Conservation (phyloP, 2,329 filamentous ascomycete species). For the Coniochaeta sp. region DNA sequence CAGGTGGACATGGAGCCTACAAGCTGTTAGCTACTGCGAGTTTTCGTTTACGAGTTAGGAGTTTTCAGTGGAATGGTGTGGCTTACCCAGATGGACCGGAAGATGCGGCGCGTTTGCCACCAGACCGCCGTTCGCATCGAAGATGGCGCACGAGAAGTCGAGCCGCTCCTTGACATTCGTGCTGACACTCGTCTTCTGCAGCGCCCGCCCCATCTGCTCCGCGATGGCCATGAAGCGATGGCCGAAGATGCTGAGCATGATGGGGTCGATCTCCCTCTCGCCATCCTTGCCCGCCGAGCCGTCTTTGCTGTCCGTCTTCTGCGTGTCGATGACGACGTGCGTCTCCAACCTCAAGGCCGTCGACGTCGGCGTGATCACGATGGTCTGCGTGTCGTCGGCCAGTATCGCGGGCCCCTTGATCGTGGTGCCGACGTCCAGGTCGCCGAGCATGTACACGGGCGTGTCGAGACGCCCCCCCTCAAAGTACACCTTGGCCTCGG, state of each 20-base stretch:
- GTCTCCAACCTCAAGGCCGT: slow-evolving; percentile 74
- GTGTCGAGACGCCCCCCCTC: slow-evolving; percentile 72
- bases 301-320: slow-evolving; percentile 29
- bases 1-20: slow-evolving; percentile 76
- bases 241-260: slow-evolving; percentile 71
- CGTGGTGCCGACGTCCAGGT: slow-evolving; percentile 64
- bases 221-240: slow-evolving; percentile 82
- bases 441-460: slow-evolving; percentile 73
- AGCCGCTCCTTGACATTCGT: slow-evolving; percentile 78
- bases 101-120: slow-evolving; percentile 77
- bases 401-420: slow-evolving; percentile 78
- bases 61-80: no score
- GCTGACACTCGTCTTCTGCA: slow-evolving; percentile 74
- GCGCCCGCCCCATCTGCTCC: slow-evolving; percentile 73
- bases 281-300: slow-evolving; percentile 18
- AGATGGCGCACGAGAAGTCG: slow-evolving; percentile 78
- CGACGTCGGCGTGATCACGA: slow-evolving; percentile 76
- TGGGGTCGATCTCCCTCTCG: slow-evolving; percentile 57
- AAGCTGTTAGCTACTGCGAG: neutral
- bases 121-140: slow-evolving; percentile 67
- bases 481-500: slow-evolving; percentile 70
- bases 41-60: no score
- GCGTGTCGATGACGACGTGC: slow-evolving; percentile 82
- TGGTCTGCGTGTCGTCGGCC: slow-evolving; percentile 83
- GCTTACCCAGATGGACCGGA: slow-evolving; percentile 62